phyloP scores from a whole-genome alignment of 2,329 filamentous ascomycete species.

The Verticillium nubilum region DNA sequence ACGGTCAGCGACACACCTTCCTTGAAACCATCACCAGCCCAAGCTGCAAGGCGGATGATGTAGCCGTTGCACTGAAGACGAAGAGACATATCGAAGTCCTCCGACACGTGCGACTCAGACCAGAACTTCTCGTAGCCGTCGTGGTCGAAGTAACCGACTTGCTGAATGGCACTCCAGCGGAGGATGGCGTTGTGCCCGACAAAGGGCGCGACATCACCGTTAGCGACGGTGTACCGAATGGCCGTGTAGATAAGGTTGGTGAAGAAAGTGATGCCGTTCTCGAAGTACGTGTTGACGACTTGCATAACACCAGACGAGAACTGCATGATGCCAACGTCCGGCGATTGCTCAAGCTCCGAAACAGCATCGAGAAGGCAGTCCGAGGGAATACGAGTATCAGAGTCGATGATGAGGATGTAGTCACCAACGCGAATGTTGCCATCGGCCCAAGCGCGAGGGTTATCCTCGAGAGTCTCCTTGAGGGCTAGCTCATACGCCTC shows the following conservation, averaged over 20 bases:
- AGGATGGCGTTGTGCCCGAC: conserved; percentile 77
- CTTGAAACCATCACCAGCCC: conserved; percentile 72
- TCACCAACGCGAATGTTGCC: conserved; percentile 83
- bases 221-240: conserved; percentile 71
- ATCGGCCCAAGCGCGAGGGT: conserved; percentile 72
- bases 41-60: conserved; percentile 66
- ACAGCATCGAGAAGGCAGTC: conserved; percentile 77
- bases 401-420: conserved; percentile 75
- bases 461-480: conserved; percentile 59
- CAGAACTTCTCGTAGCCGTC: conserved; percentile 75
- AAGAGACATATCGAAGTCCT: conserved; percentile 79
- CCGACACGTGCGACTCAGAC: conserved; percentile 75
- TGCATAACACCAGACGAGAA: conserved; percentile 76
- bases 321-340: conserved; percentile 74
- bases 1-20: conserved; percentile 81
- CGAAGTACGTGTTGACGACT: conserved; percentile 68
- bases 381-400: conserved; percentile 70
- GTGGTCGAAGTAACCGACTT: conserved; percentile 64
- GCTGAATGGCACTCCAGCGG: conserved; percentile 70
- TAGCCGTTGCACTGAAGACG: conserved; percentile 69
- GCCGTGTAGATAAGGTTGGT: conserved; percentile 72
- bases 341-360: conserved; percentile 76
- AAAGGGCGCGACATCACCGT: conserved; percentile 72
- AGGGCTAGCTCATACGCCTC: conserved; percentile 61
- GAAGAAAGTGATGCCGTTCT: conserved; percentile 66